Evolutionary conservation across 495 filamentous ascomycete genomes (phyloP).

Genomic region (Lasiosphaeria ovina): DNA sequence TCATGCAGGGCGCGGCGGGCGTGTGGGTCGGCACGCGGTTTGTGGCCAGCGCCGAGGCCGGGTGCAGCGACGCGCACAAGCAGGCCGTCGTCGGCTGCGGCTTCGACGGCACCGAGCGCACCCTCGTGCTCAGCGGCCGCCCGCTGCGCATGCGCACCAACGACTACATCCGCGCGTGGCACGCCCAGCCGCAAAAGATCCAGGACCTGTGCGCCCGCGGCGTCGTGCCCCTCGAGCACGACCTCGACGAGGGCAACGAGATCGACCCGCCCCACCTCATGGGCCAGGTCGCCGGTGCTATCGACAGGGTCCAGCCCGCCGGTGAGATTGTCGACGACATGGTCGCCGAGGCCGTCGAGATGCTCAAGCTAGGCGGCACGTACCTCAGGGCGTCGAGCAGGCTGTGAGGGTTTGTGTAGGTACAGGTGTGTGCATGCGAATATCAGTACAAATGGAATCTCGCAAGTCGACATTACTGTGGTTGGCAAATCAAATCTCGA

Average conservation of each 20-base stretch:
- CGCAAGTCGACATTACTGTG: neutral
- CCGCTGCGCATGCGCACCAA: slow-evolving; percentile 79
- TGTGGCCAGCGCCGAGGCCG: slow-evolving; percentile 74
- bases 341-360: slow-evolving; percentile 72
- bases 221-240: slow-evolving; percentile 73
- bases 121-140: slow-evolving; percentile 74
- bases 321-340: slow-evolving; percentile 79
- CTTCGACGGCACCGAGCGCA: slow-evolving; percentile 73
- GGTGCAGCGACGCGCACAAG: slow-evolving; percentile 76
- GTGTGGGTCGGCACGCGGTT: slow-evolving; percentile 88
- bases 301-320: slow-evolving; percentile 74
- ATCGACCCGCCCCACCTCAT: slow-evolving; percentile 83
- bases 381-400: slow-evolving; percentile 37
- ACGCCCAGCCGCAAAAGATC: slow-evolving; percentile 67
- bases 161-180: slow-evolving; percentile 78
- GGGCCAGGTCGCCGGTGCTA: slow-evolving; percentile 84
- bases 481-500: too few species aligned
- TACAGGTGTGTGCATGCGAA: neutral
- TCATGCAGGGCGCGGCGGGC: slow-evolving; percentile 72
- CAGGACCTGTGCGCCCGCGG: slow-evolving; percentile 68
- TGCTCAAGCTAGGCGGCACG: slow-evolving; percentile 56
- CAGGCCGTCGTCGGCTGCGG: slow-evolving; percentile 69
- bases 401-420: neutral
- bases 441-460: neutral
- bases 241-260: slow-evolving; percentile 72